Evolutionary conservation across 2,329 filamentous ascomycete species (phyloP).

Genomic region (Aspergillus aculeatus): DNA sequence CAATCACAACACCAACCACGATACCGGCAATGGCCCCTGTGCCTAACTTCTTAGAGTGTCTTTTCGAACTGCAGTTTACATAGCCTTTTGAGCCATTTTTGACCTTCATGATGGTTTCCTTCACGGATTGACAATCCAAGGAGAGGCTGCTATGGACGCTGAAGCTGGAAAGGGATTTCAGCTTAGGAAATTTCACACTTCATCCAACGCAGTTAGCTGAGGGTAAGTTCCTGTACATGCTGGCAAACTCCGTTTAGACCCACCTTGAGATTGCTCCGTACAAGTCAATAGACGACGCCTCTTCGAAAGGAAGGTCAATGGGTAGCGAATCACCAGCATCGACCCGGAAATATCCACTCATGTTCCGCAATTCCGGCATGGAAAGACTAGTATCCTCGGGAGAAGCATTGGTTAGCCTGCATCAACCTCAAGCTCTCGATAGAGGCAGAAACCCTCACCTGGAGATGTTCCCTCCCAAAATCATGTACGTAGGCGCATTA

Average conservation of each 20-base stretch:
- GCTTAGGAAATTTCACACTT: not conserved
- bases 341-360: not conserved
- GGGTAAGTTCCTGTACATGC: not conserved
- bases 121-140: not conserved
- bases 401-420: not conserved
- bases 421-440: not conserved
- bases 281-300: not conserved
- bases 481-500: not conserved
- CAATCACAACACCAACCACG: not conserved
- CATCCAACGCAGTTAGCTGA: not conserved
- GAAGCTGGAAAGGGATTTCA: not conserved
- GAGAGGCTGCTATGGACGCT: not conserved
- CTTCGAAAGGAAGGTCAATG: not conserved
- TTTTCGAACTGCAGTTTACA: not conserved
- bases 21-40: not conserved
- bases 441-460: not conserved
- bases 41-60: not conserved
- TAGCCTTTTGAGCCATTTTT: not conserved
- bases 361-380: not conserved
- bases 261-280: not conserved
- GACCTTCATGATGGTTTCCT: not conserved
- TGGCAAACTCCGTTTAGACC: not conserved
- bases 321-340: not conserved
- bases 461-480: not conserved
- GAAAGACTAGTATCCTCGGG: not conserved